Percentiles rank a stretch among this genome's conserved stretches.
These are phyloP conservation scores for Monosporascus cannonballus DNA, from an alignment of 2,329 filamentous ascomycete species.

Conservation along the genomic window DNA sequence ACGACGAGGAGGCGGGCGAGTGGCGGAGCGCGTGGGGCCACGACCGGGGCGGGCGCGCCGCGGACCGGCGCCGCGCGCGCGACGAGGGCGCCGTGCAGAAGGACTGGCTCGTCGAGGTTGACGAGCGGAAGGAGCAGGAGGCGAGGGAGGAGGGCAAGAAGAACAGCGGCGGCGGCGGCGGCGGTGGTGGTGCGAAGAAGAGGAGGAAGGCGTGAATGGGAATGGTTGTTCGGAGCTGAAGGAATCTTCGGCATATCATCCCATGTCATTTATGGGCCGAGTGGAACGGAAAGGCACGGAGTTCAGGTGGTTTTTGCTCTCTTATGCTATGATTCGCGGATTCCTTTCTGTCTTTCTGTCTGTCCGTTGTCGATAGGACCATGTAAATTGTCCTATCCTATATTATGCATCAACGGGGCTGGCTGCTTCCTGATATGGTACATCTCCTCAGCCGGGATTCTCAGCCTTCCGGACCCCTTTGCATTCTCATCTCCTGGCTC, in stretches of 20 bases:
- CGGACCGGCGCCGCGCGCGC: conserved; percentile 63
- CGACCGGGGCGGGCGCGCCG: conserved; percentile 21
- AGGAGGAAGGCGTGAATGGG: conserved; percentile 11
- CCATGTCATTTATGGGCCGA: background rate
- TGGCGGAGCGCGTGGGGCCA: conserved; percentile 97
- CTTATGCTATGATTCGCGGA: background rate
- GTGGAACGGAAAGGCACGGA: background rate
- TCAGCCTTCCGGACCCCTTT: no score
- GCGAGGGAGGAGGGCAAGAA: conserved; percentile 9
- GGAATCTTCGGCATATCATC: no score
- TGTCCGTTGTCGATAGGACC: background rate
- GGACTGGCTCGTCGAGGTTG: conserved; percentile 90
- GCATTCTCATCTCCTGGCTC: no score
- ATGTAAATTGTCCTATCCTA: background rate
- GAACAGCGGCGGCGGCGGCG: background rate
- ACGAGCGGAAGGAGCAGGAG: conserved; percentile 52
- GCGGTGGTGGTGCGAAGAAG: conserved; percentile 33
- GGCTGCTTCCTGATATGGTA: no score
- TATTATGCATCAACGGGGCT: no score
- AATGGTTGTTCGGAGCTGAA: background rate
- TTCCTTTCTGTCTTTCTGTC: background rate
- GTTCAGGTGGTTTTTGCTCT: background rate
- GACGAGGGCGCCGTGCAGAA: conserved; percentile 64
- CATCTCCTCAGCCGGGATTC: no score
- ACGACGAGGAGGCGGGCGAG: conserved; percentile 76